Percentiles rank a stretch among this genome's conserved stretches.
Evolutionary conservation across 2,329 filamentous ascomycete species (phyloP).

Genomic region (Ploettnerulaceae sp.): DNA sequence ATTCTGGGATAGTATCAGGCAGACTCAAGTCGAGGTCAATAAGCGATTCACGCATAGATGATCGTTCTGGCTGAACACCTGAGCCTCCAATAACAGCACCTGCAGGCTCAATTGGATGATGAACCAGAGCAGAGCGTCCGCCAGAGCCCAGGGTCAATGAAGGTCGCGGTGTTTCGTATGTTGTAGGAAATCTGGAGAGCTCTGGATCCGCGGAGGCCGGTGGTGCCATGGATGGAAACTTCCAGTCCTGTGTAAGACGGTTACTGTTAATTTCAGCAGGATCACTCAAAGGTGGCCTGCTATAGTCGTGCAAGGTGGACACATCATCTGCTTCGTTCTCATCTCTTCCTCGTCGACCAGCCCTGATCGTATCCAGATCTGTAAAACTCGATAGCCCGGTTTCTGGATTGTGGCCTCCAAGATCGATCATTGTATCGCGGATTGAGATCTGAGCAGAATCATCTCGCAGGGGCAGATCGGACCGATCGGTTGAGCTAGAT

Average conservation of each 20-base stretch:
- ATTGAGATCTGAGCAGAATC: constrained; percentile 47
- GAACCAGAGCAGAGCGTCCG: constrained; percentile 43
- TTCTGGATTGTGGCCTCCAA: constrained; percentile 55
- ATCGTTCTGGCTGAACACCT: constrained; percentile 14
- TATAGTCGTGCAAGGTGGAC: constrained; percentile 37
- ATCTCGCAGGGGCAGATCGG: constrained; percentile 56
- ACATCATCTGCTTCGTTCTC: constrained; percentile 22
- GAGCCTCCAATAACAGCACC: constrained; percentile 23
- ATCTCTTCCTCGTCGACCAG: constrained; percentile 21
- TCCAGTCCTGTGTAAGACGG: constrained; percentile 52
- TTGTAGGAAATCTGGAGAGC: constrained; percentile 45
- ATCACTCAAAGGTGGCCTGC: constrained; percentile 52
- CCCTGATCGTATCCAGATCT: constrained; percentile 55
- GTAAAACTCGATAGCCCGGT: constrained; percentile 53
- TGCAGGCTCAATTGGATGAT: constrained; percentile 50
- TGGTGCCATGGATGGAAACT: constrained; percentile 50
- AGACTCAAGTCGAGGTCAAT: constrained; percentile 52
- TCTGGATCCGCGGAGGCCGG: constrained; percentile 51
- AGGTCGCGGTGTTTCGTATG: constrained; percentile 33
- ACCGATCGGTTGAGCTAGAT: constrained; percentile 31
- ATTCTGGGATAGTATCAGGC: constrained; percentile 39
- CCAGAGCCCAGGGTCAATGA: constrained; percentile 30
- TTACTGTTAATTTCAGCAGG: constrained; percentile 50
- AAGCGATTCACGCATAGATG: constrained; percentile 34
- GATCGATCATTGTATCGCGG: constrained; percentile 60